Evolutionary conservation across 306 rosid species (phyloP), one percentile per base, ranked within the genome.

Genomic region (Malus orientalis): DNA sequence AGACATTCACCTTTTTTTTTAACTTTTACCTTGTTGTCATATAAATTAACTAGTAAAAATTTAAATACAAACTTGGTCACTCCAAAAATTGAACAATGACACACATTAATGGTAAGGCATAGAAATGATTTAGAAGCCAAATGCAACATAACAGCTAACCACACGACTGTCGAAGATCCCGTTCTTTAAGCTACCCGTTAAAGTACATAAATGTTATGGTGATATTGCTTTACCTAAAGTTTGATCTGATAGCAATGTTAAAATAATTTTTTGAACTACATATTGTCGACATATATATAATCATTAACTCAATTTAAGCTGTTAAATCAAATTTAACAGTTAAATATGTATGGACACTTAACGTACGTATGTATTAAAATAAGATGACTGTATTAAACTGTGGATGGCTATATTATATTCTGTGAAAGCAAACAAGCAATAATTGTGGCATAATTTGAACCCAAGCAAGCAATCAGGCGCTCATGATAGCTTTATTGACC

Each of bases 391-490:
- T 14, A 14, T 14, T 49, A 4, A 15, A 49, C 2, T 15, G 54
- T 49, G 4, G 54, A 49, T 14, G 1, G 54, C 7, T 15, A 4
- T 49, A 16, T 49, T 49, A 49, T 49, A 49, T 49, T 6, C 10
- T 38, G 42, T 1, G 42, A 38, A 38, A 38, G 42, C 29, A 57
- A n/a, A 22, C 38, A 9, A 29, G 60, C 70, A 62, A 74, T 74
- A 74, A 74, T 74, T 74, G 60, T 45, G 60, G 32, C 70, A 74
- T 45, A 45, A 74, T 74, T 61, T 74, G 78, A 44, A 44, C 19
- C 76, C 76, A 23, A 8, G 49, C 29, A 59, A 25, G 10, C 47
- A 66, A 36, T 66, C 70, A 19, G 38, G 25, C 11, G 70, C 1
- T 10, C 14, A 66, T 20, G 70, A 66, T 19, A 47, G 49, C 70